Evolutionary conservation across 2,329 filamentous ascomycete species (phyloP).

Genomic region (Pyrenophora graminea): DNA sequence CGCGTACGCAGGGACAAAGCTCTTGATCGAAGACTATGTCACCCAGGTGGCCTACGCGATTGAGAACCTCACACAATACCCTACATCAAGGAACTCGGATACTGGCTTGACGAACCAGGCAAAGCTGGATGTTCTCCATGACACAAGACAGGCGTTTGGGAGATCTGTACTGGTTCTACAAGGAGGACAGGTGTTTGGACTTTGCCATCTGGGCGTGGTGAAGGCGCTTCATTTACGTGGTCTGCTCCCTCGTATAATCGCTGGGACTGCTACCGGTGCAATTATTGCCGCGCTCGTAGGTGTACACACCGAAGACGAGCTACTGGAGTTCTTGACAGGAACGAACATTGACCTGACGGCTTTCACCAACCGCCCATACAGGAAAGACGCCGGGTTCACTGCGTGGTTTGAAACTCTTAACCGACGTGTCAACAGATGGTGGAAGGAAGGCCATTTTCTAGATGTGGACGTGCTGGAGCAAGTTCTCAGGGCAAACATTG

Average conservation of each 20-base stretch:
- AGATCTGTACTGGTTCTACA: slow-evolving; percentile 84
- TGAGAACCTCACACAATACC: slow-evolving; percentile 71
- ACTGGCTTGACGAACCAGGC: slow-evolving; percentile 69
- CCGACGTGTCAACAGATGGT: slow-evolving; percentile 70
- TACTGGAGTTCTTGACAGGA: slow-evolving; percentile 75
- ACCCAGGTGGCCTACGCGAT: slow-evolving; percentile 81
- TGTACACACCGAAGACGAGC: slow-evolving; percentile 83
- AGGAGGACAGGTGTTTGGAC: slow-evolving; percentile 86
- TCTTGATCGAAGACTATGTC: slow-evolving; percentile 89
- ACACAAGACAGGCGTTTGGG: slow-evolving; percentile 86
- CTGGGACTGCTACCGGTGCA: slow-evolving; percentile 87
- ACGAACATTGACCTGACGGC: slow-evolving; percentile 82
- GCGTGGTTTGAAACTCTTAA: slow-evolving; percentile 61
- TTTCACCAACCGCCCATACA: slow-evolving; percentile 59
- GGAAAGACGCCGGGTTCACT: slow-evolving; percentile 32
- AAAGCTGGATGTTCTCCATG: slow-evolving; percentile 84
- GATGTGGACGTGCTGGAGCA: slow-evolving; percentile 82
- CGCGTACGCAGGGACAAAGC: slow-evolving; percentile 86
- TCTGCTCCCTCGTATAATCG: slow-evolving; percentile 85
- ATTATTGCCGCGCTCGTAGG: slow-evolving; percentile 87
- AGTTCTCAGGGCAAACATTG: slow-evolving; percentile 82
- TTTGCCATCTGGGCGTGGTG: slow-evolving; percentile 88
- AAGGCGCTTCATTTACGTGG: slow-evolving; percentile 82
- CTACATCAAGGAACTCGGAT: slow-evolving; percentile 56
- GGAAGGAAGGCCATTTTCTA: slow-evolving; percentile 78